Base-by-base conservation (phyloP, 106 monocot genomes). In the Narthecium ossifragum region DNA sequence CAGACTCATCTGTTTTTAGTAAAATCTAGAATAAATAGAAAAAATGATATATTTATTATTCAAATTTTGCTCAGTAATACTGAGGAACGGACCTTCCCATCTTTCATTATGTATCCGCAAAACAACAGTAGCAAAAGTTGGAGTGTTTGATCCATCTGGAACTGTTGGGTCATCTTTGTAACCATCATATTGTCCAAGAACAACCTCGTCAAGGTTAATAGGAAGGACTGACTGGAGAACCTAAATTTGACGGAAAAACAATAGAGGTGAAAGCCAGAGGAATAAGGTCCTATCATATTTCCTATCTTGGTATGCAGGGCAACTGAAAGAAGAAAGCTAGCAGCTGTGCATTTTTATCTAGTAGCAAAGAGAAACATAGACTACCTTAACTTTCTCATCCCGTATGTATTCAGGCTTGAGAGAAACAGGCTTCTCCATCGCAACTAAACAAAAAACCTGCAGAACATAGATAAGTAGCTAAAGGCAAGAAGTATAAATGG, bases 311-410 rank as follows among this genome's bases (percentile, higher is more conserved):
- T n/a, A n/a, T n/a, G n/a, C n/a, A n/a, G n/a, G n/a, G n/a, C n/a
- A n/a, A n/a, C n/a, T n/a, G n/a, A n/a, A n/a, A n/a, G n/a, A n/a
- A n/a, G n/a, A n/a, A n/a, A n/a, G n/a, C n/a, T n/a, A n/a, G n/a
- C n/a, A n/a, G n/a, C n/a, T n/a, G n/a, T n/a, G n/a, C n/a, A n/a
- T n/a, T n/a, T n/a, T n/a, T n/a, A n/a, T 6, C 27, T n/a, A 21
- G 6, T 22, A 55, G 51, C 12, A 26, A 13, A 25, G 21, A 22
- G 5, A 34, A 34, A 36, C 32, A 34, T 8, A 1, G 12, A 55
- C 5, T 24, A 96, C 94, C 94, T 96, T 96, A 68, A 96, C 94
- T 96, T 96, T 96, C 71, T 96, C 94, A 76, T 96, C 94, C 37
- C 94, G 70, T 26, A 96, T 86, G 68, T 96, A 73, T 78, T 96